These are phyloP conservation scores for Phalaenopsis aphrodite DNA, from an alignment of 106 monocot species.

Conservation along the genomic window DNA sequence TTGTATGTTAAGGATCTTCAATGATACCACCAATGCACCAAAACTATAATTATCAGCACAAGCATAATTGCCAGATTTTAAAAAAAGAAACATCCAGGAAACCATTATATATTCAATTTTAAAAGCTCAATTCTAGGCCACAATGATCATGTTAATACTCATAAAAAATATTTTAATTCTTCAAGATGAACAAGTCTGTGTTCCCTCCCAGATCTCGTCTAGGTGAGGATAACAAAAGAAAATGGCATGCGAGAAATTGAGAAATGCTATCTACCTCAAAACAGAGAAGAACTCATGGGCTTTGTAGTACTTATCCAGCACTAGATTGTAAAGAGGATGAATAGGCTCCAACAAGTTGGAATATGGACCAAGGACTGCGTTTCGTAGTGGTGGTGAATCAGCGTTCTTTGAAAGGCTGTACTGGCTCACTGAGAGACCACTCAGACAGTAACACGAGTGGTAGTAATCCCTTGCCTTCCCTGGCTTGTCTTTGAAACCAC, in stretches of 20 bases:
- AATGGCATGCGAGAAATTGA: not conserved
- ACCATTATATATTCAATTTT: too few species aligned
- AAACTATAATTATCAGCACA: too few species aligned
- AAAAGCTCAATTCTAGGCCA: too few species aligned
- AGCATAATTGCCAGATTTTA: too few species aligned
- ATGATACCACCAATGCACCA: too few species aligned
- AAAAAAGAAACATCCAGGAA: too few species aligned
- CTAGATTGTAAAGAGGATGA: slow-evolving; percentile 81
- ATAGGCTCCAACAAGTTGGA: slow-evolving; percentile 72
- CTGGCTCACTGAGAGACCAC: slow-evolving; percentile 80
- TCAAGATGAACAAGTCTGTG: too few species aligned
- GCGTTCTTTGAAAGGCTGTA: slow-evolving; percentile 53
- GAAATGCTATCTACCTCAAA: not conserved
- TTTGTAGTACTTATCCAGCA: slow-evolving; percentile 45
- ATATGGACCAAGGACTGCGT: slow-evolving; percentile 64
- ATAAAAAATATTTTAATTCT: too few species aligned
- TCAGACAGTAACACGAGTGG: slow-evolving; percentile 94
- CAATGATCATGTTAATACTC: too few species aligned
- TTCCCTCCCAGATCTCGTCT: too few species aligned
- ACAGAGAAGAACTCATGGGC: slow-evolving; percentile 43
- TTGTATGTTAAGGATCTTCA: too few species aligned
- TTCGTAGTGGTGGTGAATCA: slow-evolving; percentile 29
- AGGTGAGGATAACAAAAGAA: too few species aligned
- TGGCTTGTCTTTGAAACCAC: slow-evolving; percentile 95
- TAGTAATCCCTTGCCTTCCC: slow-evolving; percentile 71